Evolutionary conservation across 306 rosid genomes (phyloP).

Genomic region (Herpetospermum pedunculosum): DNA sequence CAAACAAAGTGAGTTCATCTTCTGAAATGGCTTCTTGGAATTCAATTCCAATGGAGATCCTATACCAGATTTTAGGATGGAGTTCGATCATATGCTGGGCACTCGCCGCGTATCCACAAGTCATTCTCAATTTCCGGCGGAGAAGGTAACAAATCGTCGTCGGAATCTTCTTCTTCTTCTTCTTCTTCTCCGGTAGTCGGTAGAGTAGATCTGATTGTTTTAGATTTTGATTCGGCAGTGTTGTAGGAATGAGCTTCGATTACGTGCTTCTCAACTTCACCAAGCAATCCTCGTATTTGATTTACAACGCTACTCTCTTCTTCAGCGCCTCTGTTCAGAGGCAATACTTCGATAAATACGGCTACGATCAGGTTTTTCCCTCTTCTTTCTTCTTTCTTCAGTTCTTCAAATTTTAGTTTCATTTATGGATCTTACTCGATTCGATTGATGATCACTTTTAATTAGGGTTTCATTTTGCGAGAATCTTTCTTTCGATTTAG

Average conservation of each 20-base stretch:
- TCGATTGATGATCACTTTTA: too few species aligned
- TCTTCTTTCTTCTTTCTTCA: neutral
- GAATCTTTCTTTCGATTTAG: too few species aligned
- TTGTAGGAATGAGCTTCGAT: neutral
- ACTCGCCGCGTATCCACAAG: neutral
- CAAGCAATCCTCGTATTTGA: neutral
- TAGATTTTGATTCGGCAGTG: too few species aligned
- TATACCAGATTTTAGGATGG: neutral
- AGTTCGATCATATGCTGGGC: neutral
- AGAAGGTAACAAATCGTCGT: neutral
- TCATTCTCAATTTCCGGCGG: neutral
- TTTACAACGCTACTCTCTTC: neutral
- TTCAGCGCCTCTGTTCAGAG: neutral
- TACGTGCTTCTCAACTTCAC: neutral
- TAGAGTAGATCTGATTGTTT: too few species aligned
- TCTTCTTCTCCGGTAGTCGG: too few species aligned
- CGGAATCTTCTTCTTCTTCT: neutral
- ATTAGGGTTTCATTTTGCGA: too few species aligned
- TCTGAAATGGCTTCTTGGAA: neutral
- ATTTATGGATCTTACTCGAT: too few species aligned
- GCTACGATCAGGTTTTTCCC: neutral
- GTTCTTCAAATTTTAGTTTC: too few species aligned
- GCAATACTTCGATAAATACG: slow-evolving; percentile 1
- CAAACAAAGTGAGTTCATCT: neutral
- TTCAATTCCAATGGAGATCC: neutral